Percentiles rank a stretch among this genome's conserved stretches.
phyloP scores from a whole-genome alignment of 73 alveolate species.

The Breviolum minutum region DNA sequence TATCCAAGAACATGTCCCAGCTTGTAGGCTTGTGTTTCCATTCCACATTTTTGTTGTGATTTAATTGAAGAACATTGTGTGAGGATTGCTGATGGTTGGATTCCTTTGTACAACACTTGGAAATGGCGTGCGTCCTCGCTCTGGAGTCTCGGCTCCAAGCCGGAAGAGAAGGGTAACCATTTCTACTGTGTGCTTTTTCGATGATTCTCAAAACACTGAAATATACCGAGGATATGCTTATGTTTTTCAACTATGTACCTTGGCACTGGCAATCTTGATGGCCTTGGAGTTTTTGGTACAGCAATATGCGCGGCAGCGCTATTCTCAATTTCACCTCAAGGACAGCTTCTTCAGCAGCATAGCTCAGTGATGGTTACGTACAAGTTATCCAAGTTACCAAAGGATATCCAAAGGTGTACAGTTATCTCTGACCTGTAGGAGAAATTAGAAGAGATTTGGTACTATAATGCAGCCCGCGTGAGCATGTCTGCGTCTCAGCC shows the following conservation, averaged over 20 bases:
- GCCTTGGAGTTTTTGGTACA: slow-evolving; percentile 73
- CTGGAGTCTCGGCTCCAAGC: background rate
- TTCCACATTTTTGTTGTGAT: background rate
- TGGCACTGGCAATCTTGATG: slow-evolving; percentile 20
- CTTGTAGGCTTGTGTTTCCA: background rate
- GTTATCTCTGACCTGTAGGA: background rate
- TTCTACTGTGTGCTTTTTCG: too few relatives aligned
- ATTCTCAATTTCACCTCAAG: slow-evolving; percentile 53
- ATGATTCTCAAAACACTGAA: too few relatives aligned
- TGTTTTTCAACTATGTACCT: slow-evolving; percentile 26
- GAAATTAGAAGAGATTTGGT: background rate
- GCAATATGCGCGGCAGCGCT: slow-evolving; percentile 66
- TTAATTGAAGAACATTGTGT: background rate
- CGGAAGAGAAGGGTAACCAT: background rate
- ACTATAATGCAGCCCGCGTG: background rate
- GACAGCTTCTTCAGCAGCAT: background rate
- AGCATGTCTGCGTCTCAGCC: slow-evolving; percentile 39
- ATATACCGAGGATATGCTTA: slow-evolving; percentile 20
- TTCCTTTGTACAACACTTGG: slow-evolving; percentile 60
- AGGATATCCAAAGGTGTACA: background rate
- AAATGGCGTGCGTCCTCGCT: slow-evolving; percentile 44
- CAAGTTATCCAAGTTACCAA: background rate
- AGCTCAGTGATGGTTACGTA: background rate
- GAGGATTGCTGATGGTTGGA: slow-evolving; percentile 63
- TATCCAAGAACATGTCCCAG: too few relatives aligned